phyloP scores from a whole-genome alignment of 306 rosid species.

The apple (Malus domestica) region ASM211411v1 NC_041798.1:41071001-41071500 shows the following conservation, averaged over 20 bases:
- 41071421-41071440: background rate
- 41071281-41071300: background rate
- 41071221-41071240: background rate
- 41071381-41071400: background rate
- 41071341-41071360: background rate
- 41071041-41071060: too few species aligned
- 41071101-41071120: background rate
- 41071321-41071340: background rate
- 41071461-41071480: background rate
- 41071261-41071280: background rate
- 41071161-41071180: background rate
- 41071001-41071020: background rate
- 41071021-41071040: background rate
- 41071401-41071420: background rate
- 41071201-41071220: background rate
- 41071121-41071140: background rate
- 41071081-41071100: background rate
- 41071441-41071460: background rate
- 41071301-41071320: background rate
- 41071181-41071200: background rate
- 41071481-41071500: background rate
- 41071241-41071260: background rate
- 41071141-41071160: background rate
- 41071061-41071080: background rate
- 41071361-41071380: background rate